A percentile compares a stretch with the other conserved stretches of the same genome.
Evolutionary conservation across 2,329 filamentous ascomycete species (phyloP).

Genomic region (Hawksworthiomyces lignivorus): DNA sequence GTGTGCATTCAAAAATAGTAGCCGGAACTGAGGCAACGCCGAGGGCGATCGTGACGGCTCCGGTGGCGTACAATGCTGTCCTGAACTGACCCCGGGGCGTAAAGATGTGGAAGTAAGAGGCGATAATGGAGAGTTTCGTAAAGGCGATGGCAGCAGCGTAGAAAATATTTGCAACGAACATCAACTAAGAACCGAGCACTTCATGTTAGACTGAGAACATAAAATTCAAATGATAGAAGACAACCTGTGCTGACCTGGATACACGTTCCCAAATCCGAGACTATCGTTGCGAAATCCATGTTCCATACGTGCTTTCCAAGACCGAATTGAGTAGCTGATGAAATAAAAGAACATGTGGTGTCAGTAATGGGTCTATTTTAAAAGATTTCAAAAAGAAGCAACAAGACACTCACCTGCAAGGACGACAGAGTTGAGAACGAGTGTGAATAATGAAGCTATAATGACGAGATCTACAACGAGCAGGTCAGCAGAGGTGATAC

Average conservation of each 20-base stretch:
- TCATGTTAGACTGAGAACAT: no score
- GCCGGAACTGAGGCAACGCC: slow-evolving; percentile 19
- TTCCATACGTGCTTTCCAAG: slow-evolving; percentile 23
- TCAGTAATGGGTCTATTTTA: no score
- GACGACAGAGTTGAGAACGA: slow-evolving; percentile 15
- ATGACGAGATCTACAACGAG: slow-evolving; percentile 17
- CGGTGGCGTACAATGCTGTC: slow-evolving; percentile 23
- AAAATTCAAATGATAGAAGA: no score
- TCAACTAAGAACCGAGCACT: no score
- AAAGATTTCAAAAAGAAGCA: neutral
- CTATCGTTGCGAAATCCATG: slow-evolving; percentile 12
- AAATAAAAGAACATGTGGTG: neutral
- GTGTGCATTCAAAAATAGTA: slow-evolving; percentile 22
- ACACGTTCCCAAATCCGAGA: slow-evolving; percentile 13
- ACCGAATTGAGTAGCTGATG: slow-evolving; percentile 15
- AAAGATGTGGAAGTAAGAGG: slow-evolving; percentile 23
- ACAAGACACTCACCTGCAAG: slow-evolving; percentile 9
- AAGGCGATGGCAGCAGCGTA: slow-evolving; percentile 19
- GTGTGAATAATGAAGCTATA: slow-evolving; percentile 16
- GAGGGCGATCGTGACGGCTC: slow-evolving; percentile 20
- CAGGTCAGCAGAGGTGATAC: no score
- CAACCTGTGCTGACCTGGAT: no score
- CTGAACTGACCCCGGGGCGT: slow-evolving; percentile 22
- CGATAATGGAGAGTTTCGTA: slow-evolving; percentile 24
- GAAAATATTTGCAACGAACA: slow-evolving; percentile 21